Evolutionary conservation across 805 yeast genomes (phyloP).

Genomic region (Candida silvatica): DNA sequence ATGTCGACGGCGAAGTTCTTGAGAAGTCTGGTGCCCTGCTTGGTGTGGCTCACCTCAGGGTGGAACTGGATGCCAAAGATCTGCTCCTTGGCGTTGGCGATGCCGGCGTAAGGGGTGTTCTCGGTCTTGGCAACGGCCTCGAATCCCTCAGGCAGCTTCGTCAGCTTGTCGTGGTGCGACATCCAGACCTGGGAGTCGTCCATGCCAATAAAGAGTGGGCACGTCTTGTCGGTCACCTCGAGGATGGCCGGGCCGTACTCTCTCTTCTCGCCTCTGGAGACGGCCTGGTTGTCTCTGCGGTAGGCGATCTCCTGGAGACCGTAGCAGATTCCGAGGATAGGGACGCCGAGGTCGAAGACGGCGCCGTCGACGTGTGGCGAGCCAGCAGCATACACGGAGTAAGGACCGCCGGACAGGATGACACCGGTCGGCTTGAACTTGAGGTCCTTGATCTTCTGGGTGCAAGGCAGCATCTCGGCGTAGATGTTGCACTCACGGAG

Average conservation of each 20-base stretch:
- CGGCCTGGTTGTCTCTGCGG: conserved; percentile 92
- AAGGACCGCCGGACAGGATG: conserved; percentile 94
- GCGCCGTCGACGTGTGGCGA: conserved; percentile 98
- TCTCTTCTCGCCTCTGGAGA: conserved; percentile 92
- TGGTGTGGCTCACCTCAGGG: conserved; percentile 97
- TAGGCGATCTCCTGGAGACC: conserved; percentile 99
- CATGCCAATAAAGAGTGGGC: conserved; percentile 78
- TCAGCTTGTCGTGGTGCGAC: conserved; percentile 97
- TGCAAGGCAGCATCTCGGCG: conserved; percentile 99
- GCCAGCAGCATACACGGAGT: conserved; percentile 90
- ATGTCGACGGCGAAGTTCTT: conserved; percentile 89
- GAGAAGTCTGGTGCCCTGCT: conserved; percentile 78
- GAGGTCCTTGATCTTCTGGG: conserved; percentile 90
- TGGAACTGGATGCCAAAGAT: conserved; percentile 98
- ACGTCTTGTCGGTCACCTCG: conserved; percentile 62
- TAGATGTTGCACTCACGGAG: conserved; percentile 95
- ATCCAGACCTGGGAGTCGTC: conserved; percentile 98
- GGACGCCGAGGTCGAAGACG: conserved; percentile 83
- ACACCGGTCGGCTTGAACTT: conserved; percentile 95
- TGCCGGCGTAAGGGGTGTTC: conserved; percentile 95
- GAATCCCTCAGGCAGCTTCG: conserved; percentile 83
- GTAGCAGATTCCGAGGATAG: conserved; percentile 95
- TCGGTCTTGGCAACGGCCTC: conserved; percentile 83
- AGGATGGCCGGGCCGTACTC: conserved; percentile 96
- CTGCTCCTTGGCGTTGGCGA: conserved; percentile 60